Base-by-base conservation (phyloP, 805 yeast species). In the Zygotorulaspora chibaensis region DNA sequence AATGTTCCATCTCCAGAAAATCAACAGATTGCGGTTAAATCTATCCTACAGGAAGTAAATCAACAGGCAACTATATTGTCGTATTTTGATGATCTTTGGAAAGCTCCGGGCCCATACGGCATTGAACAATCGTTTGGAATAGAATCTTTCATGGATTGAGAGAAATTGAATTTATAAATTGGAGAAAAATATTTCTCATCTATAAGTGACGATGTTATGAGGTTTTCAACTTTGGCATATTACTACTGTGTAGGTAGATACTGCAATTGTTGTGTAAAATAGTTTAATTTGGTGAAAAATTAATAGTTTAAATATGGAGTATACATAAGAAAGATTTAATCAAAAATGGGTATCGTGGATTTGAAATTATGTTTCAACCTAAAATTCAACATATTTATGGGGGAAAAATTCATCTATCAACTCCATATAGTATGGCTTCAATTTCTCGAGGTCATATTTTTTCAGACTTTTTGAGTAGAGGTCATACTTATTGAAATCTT, bases 91-190 rank as follows among this genome's bases (percentile, higher is more conserved):
- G 97, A 90, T 65, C 73, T 68, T 66, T 90, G 97, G 97, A 90
- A 90, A 63, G 58, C 61, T 9, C 89, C 96, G 18, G 96, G 97
- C 47, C 72, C 75, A 2, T 84, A 87, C 63, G 85, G 83, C 51
- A 81, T 90, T 60, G 97, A 90, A 69, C 96, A 87, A 68, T 80
- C 79, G 42, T 90, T 90, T 58, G 97, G 97, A 58, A 71, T 79
- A 52, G 71, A 77, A 46, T 63, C 72, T 33, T 35, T 57, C 18
- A 43, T 61, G 48, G 53, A 53, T 42, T 52, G 42, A 38, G 47
- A 26, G 17, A 9, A 20, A 20, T 4, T 20, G 25, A 20, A 20
- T 20, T 20, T 5, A 7, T 20, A 20, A 20, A 20, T 20, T 20
- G 25, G 25, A 20, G 25, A 20, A 20, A 20, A 7, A 20, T 20